Base-by-base conservation (phyloP, 176 grass and related monocot species). In the Panicum miliaceum region DNA sequence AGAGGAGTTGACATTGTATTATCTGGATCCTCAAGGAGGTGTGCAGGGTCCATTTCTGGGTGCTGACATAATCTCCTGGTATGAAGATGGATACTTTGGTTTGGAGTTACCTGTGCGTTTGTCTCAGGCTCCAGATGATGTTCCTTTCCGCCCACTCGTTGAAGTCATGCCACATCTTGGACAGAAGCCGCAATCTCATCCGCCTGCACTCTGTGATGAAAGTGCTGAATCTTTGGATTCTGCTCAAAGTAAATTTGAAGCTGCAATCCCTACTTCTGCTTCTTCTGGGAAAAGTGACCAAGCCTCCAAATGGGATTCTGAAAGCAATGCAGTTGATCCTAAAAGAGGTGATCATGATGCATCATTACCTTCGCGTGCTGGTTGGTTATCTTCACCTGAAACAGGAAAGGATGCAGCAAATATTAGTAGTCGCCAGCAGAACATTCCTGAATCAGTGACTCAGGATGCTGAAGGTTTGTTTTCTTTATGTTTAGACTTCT, bases 1-100 rank as follows among this genome's bases (percentile, higher is more conserved):
- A 56, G 93, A 99, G 70, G 93, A 99, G 26, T 75, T 99, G 78
- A 99, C 93, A 51, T 89, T 99, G 54, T 99, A 82, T 82, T 99
- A 99, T 83, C 84, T 82, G 77, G 97, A 99, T 83, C 97, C 97
- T 14, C 97, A 99, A 87, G 97, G 97, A 71, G 90, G 85, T 8
- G 86, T 96, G 64, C 97, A 99, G 71, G 97, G 97, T 43, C 93
- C 97, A 80, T 99, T 99, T 86, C 79, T 94, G 40, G 93, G 93
- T 71, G 85, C 87, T 67, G 93, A 96, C 59, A 96, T 99, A 52
- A 89, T 96, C 29, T 94, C 93, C 26, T 99, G 97, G 97, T 94
- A 84, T 85, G 89, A 99, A 88, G 89, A 96, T 85, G 91, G 97
- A 26, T 99, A 96, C 80, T 99, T 96, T 77, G 93, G 93, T 75